Evolutionary conservation across 176 grass and related monocot species (phyloP), one percentile per base, ranked within the genome.

Genomic region (Ananas comosus): DNA sequence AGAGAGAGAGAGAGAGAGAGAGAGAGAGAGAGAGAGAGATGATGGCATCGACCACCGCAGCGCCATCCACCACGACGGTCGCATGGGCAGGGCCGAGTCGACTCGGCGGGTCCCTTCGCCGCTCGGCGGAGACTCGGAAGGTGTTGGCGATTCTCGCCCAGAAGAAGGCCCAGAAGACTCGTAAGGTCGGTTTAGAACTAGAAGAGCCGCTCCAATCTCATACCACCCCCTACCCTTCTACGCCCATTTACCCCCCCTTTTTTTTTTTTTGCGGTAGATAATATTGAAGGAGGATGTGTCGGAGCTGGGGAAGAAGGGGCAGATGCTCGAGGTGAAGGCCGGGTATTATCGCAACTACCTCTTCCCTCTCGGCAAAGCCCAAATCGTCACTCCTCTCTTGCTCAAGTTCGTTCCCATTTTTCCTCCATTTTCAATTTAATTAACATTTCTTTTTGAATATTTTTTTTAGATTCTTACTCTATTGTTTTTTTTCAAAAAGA

Each of bases 331-430:
- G 49, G 93, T 97, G 50, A 85, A 79, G 19, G 89, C 93, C 1
- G 93, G 93, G 3, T 97, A 85, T 80, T 92, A 77, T 66, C 93
- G 93, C 81, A 97, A 97, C 67, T 97, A 85, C 76, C 89, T 97
- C n/a, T 74, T 81, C 2, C 93, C 93, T 11, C 78, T 70, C 64
- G 93, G 93, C 57, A 97, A 90, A 78, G 93, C 93, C 6, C 78
- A 81, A 4, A 70, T 97, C 49, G 73, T 97, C 9, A 92, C 93
- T 11, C 70, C 89, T 11, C 53, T 82, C 57, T 74, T 97, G 49
- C 89, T 97, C 74, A 97, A 90, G 93, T 97, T 70, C n/a, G 3
- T 49, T 82, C 7, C n/a, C 51, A 9, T 51, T 54, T 27, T 69
- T 8, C 7, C 23, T 68, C 18, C 17, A 17, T 2, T 13, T 27